phyloP scores from a whole-genome alignment of 768 basidiomycete species.

The Tubosaeta sp. region DNA sequence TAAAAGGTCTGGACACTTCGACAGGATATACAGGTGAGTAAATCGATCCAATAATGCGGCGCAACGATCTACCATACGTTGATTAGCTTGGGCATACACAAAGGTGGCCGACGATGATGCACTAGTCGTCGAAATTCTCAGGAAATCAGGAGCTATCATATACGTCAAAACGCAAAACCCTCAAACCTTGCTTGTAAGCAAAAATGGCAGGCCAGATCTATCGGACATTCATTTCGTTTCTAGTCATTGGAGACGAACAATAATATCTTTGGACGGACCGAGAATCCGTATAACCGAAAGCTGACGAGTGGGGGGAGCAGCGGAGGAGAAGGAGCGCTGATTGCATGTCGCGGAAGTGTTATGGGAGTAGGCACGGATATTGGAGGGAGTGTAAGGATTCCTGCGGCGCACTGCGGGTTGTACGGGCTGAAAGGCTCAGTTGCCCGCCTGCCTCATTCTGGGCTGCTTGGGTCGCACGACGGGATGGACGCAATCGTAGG shows the following conservation, averaged over 20 bases:
- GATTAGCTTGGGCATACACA: slow-evolving; percentile 36
- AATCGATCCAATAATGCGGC: neutral
- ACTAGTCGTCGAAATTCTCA: slow-evolving; percentile 41
- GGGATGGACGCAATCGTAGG: slow-evolving; percentile 54
- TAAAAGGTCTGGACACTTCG: slow-evolving; percentile 40
- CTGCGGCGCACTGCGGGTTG: slow-evolving; percentile 38
- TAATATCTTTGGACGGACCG: slow-evolving; percentile 52
- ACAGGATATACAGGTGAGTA: slow-evolving; percentile 27
- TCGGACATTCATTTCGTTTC: slow-evolving; percentile 10
- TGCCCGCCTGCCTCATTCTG: slow-evolving; percentile 48
- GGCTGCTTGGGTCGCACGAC: slow-evolving; percentile 45
- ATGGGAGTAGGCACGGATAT: slow-evolving; percentile 45
- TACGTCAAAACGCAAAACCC: slow-evolving; percentile 47
- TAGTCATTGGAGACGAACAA: slow-evolving; percentile 53
- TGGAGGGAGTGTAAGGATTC: slow-evolving; percentile 43
- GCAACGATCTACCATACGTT: slow-evolving; percentile 17
- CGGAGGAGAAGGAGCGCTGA: slow-evolving; percentile 45
- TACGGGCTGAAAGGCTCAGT: slow-evolving; percentile 47
- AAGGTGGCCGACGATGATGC: slow-evolving; percentile 38
- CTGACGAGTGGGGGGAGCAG: slow-evolving; percentile 44
- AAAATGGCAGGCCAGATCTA: neutral
- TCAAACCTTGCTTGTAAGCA: slow-evolving; percentile 44
- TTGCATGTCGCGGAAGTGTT: slow-evolving; percentile 41
- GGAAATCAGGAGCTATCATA: slow-evolving; percentile 42
- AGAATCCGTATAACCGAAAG: slow-evolving; percentile 60